Evolutionary conservation across 1,284 basidiomycete species (phyloP), one percentile per base, ranked within the genome.

Genomic region (Ustilago crameri): DNA sequence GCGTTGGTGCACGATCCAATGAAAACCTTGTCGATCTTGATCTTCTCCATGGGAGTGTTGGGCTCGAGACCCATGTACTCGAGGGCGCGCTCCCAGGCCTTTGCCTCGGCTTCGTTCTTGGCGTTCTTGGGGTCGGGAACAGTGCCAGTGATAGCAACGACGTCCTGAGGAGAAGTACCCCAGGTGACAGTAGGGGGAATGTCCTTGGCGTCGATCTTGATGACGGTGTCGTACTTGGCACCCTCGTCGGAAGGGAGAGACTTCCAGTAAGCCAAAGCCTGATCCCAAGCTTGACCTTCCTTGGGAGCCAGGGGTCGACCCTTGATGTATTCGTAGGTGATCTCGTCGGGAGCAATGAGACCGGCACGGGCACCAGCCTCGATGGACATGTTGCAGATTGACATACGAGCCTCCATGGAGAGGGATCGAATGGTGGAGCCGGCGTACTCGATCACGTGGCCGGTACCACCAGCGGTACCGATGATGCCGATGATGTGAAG

Each of bases 381-480:
- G 61, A 82, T 82, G 38, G 77, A 79, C 81, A 82, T 82, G 74
- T 82, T 82, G 76, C 81, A 82, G 69, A 82, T 82, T 32, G 72
- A 75, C 81, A 82, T 82, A 26, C 81, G 70, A 10, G 75, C 81
- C 63, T 80, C 81, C 80, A 82, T 82, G 37, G 69, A 74, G 38
- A 82, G 75, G 22, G 52, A 35, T 23, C 74, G 70, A 56, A 82
- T 82, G 42, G 81, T 64, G 22, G 78, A 75, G 14, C 81, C 81
- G 47, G 73, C 75, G 60, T 67, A 82, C 57, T 82, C 81, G 56
- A 82, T 79, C 34, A 82, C 81, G 43, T 66, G 61, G 35, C 81
- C 81, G 2, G 80, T 82, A 51, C 80, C 81, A 47, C 79, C 79
- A n/a, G 78, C 81, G 22, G 81, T 82, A 51, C 81, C 81, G 61